These are phyloP conservation scores for Zygotorulaspora chibaensis DNA, from an alignment of 805 yeast genomes.

Conservation along the genomic window DNA sequence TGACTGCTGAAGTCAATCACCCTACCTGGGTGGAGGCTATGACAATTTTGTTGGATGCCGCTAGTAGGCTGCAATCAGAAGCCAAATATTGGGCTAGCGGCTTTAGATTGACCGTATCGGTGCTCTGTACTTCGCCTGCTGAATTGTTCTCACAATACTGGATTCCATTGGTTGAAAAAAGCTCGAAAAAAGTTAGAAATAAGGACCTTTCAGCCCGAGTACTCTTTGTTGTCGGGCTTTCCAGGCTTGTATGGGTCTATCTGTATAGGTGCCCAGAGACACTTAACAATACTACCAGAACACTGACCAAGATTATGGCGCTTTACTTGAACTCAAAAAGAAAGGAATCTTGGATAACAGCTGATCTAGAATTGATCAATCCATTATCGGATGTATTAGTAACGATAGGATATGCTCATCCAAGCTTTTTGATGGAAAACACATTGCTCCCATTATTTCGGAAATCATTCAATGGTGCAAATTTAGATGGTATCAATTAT, in stretches of 20 bases:
- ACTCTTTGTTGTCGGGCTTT: slow-evolving; percentile 56
- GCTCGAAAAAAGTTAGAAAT: slow-evolving; percentile 58
- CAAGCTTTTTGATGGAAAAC: slow-evolving; percentile 75
- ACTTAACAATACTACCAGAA: slow-evolving; percentile 77
- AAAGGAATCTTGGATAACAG: slow-evolving; percentile 72
- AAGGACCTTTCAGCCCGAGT: slow-evolving; percentile 50
- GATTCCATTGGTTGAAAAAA: slow-evolving; percentile 62
- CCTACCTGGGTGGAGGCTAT: slow-evolving; percentile 92
- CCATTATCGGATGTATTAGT: slow-evolving; percentile 73
- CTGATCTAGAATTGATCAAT: slow-evolving; percentile 56
- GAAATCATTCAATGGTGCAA: slow-evolving; percentile 51
- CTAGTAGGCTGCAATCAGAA: slow-evolving; percentile 41
- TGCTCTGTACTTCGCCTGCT: slow-evolving; percentile 75
- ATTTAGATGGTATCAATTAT: slow-evolving; percentile 58
- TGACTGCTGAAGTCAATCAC: slow-evolving; percentile 93
- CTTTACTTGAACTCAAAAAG: slow-evolving; percentile 51
- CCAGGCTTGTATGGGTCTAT: slow-evolving; percentile 86
- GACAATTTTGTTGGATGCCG: slow-evolving; percentile 51
- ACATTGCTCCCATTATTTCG: slow-evolving; percentile 67
- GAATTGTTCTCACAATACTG: slow-evolving; percentile 69
- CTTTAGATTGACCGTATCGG: slow-evolving; percentile 63
- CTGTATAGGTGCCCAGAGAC: slow-evolving; percentile 84
- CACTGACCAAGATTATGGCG: slow-evolving; percentile 60
- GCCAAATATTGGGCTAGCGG: slow-evolving; percentile 60
- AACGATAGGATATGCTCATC: slow-evolving; percentile 71